Percentiles rank a stretch among this genome's conserved stretches.
phyloP scores from a whole-genome alignment of 306 rosid genomes.

The Vigna nakashimae region DNA sequence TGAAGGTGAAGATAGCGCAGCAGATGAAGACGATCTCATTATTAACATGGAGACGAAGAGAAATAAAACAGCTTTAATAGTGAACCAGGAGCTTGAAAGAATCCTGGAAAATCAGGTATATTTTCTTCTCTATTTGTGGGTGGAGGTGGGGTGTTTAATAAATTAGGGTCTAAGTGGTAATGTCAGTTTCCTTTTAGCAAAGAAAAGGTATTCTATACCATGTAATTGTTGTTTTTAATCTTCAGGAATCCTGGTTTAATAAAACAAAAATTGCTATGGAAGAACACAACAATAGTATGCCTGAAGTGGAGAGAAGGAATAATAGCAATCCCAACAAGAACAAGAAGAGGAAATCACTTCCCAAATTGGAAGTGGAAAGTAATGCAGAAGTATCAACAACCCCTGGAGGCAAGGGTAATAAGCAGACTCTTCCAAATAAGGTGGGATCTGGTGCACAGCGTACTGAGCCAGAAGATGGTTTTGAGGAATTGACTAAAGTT shows the following conservation, averaged over 20 bases:
- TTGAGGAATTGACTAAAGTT: slow-evolving; percentile 46
- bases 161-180: slow-evolving; percentile 28
- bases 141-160: background rate
- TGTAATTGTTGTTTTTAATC: slow-evolving; percentile 37
- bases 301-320: slow-evolving; percentile 43
- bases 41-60: slow-evolving; percentile 61
- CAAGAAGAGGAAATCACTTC: slow-evolving; percentile 57
- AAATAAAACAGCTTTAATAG: slow-evolving; percentile 41
- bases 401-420: slow-evolving; percentile 40
- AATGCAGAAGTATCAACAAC: slow-evolving; percentile 41
- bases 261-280: slow-evolving; percentile 41
- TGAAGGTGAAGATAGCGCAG: slow-evolving; percentile 57
- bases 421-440: slow-evolving; percentile 40
- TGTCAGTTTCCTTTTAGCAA: slow-evolving; percentile 10
- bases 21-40: slow-evolving; percentile 81
- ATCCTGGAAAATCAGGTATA: slow-evolving; percentile 57
- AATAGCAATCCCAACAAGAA: slow-evolving; percentile 42
- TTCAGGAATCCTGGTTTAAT: slow-evolving; percentile 56
- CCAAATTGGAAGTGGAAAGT: slow-evolving; percentile 38
- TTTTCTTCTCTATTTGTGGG: background rate
- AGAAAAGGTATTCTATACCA: slow-evolving; percentile 23
- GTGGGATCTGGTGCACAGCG: slow-evolving; percentile 44
- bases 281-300: slow-evolving; percentile 38
- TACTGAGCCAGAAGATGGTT: slow-evolving; percentile 45
- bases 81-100: slow-evolving; percentile 49